Evolutionary conservation across 768 basidiomycete genomes (phyloP).

Genomic region (Tricholomella constricta): DNA sequence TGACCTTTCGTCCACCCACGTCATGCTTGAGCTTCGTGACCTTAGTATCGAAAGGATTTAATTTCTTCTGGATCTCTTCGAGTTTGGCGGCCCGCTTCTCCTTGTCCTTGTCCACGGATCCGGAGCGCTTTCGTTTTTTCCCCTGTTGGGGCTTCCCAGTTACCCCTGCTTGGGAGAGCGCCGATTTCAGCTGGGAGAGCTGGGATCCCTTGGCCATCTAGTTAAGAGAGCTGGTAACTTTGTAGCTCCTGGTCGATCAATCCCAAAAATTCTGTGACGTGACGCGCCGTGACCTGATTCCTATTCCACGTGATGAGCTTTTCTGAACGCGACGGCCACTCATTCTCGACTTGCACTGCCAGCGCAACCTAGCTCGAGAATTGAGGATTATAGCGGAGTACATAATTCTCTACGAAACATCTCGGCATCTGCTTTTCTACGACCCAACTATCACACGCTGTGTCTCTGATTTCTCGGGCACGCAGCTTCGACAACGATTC

Average conservation of each 20-base stretch:
- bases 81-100: slow-evolving; percentile 80
- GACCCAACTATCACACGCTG: too few species aligned
- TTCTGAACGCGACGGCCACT: neutral
- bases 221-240: neutral
- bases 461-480: too few species aligned
- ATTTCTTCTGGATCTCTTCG: slow-evolving; percentile 76
- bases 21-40: slow-evolving; percentile 92
- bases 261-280: slow-evolving; percentile 15
- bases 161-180: slow-evolving; percentile 80
- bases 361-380: too few species aligned
- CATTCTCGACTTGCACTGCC: too few species aligned
- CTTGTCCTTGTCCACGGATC: slow-evolving; percentile 71
- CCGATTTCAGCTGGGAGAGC: slow-evolving; percentile 86
- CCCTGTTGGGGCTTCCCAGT: slow-evolving; percentile 54
- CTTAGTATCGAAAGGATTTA: slow-evolving; percentile 95
- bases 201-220: slow-evolving; percentile 85
- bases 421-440: too few species aligned
- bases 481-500: too few species aligned
- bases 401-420: too few species aligned
- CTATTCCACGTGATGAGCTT: neutral
- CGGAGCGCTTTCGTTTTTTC: slow-evolving; percentile 71
- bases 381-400: too few species aligned
- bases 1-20: slow-evolving; percentile 85
- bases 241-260: too few species aligned
- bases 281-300: slow-evolving; percentile 8